Conservation (phyloP, 257 asterid species). For the Eucommia ulmoides region DNA sequence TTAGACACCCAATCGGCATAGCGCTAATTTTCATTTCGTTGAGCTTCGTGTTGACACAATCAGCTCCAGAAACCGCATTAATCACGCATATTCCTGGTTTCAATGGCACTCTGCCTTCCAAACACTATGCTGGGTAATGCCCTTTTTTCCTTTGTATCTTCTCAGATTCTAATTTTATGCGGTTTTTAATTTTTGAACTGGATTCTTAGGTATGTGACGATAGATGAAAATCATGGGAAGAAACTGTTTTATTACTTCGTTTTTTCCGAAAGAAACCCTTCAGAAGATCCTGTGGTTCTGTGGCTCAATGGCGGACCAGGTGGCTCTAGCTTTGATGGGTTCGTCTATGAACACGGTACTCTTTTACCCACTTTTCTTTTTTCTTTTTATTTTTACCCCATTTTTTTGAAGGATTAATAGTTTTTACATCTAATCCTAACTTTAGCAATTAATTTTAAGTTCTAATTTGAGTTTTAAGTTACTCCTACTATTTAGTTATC, state of each 20-base stretch:
- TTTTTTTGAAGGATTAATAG: neutral
- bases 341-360: constrained; percentile 88
- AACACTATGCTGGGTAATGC: constrained; percentile 80
- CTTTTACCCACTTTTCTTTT: neutral
- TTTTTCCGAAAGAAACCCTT: constrained; percentile 64
- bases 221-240: constrained; percentile 58
- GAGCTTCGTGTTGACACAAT: constrained; percentile 13
- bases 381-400: neutral
- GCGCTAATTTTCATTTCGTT: constrained; percentile 5
- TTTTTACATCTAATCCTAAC: neutral
- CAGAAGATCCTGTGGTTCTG: constrained; percentile 72
- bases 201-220: constrained; percentile 47
- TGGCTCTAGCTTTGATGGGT: constrained; percentile 97
- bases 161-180: neutral
- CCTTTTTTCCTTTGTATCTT: neutral
- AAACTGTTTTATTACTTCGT: constrained; percentile 77
- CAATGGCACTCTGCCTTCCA: constrained; percentile 57
- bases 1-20: neutral
- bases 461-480: no score
- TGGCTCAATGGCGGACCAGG: constrained; percentile 99
- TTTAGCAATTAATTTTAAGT: neutral
- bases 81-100: constrained; percentile 63
- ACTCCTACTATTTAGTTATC: neutral
- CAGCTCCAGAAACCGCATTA: constrained; percentile 60
- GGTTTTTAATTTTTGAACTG: constrained; percentile 2